Percentiles rank a stretch among this genome's conserved stretches.
These are phyloP conservation scores for Colletotrichum sp. DNA, from an alignment of 2,329 filamentous ascomycete species.

Conservation along the genomic window DNA sequence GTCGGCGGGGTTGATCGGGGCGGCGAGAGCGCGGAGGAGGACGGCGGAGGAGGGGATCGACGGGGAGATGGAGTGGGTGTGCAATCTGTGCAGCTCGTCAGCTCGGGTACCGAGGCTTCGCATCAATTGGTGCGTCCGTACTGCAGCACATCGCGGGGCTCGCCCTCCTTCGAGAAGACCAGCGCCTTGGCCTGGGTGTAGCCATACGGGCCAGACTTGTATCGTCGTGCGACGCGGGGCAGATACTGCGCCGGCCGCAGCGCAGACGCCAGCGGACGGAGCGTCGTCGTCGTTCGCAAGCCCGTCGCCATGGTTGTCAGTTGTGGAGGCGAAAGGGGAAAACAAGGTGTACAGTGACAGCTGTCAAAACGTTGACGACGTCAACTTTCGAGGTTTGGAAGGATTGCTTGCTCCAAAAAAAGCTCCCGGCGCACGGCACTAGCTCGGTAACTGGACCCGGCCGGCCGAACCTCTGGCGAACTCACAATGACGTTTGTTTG, in stretches of 20 bases:
- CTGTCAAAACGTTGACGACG: neutral
- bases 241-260: slow-evolving; percentile 5
- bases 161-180: slow-evolving; percentile 76
- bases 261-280: slow-evolving; percentile 15
- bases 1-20: slow-evolving; percentile 95
- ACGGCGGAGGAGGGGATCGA: slow-evolving; percentile 68
- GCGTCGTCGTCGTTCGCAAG: slow-evolving; percentile 9
- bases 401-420: neutral
- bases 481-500: slow-evolving; percentile 16
- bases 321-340: neutral
- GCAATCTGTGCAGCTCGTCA: slow-evolving; percentile 48
- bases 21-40: slow-evolving; percentile 86
- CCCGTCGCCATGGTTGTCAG: slow-evolving; percentile 1
- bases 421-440: neutral
- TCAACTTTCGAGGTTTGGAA: neutral
- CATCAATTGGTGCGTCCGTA: slow-evolving; percentile 35
- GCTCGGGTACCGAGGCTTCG: neutral
- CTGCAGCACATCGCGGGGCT: slow-evolving; percentile 74
- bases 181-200: slow-evolving; percentile 88
- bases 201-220: slow-evolving; percentile 71
- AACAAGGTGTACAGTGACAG: neutral
- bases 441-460: slow-evolving; percentile 19
- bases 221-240: slow-evolving; percentile 37
- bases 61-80: slow-evolving; percentile 79
- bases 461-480: neutral